Base-by-base conservation (phyloP, 345 rosid genomes). In the Eucalyptus paniculata region DNA sequence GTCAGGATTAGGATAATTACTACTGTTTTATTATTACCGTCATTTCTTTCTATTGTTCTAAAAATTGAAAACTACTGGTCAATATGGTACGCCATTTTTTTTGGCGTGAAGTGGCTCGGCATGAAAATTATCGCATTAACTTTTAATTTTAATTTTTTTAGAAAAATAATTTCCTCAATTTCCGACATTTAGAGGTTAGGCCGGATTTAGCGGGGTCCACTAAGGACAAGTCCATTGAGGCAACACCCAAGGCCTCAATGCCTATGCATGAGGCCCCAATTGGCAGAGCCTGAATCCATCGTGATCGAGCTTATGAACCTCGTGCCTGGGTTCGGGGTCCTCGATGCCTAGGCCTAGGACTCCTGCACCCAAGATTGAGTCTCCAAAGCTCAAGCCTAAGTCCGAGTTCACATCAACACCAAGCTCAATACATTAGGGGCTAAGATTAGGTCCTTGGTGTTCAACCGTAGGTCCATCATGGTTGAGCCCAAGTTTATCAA, bases 311-410 rank as follows among this genome's bases (percentile, higher is more conserved):
- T 10, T 10, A 26, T 1, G 62, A 56, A 10, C 62, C 62, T 26
- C 14, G 0, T 24, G 5, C 13, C 0, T 24, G 0, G 28, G 62
- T 26, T 56, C 0, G 0, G 3, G 30, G 30, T 56, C 62, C 62
- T 56, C 1, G 0, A 24, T 5, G 6, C 62, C 14, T 56, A 56
- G 62, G 30, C 30, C 30, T 23, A 2, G 62, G 62, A 56, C 6
- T 56, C 62, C 0, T 0, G 1, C 30, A 56, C 62, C 30, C 3
- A 26, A 26, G 30, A 24, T 0, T 9, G 2, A 56, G 62, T 56
- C 62, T 56, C 62, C 2, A 9, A 0, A 56, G 6, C 14, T 26
- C 13, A 23, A 26, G 62, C 30, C 13, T 13, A 56, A 0, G 62
- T 56, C 2, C 8, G 2, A 21, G 26, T 53, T 53, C 11, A 19